phyloP scores from a whole-genome alignment of 257 asterid species.

The Solanum okadae region DNA sequence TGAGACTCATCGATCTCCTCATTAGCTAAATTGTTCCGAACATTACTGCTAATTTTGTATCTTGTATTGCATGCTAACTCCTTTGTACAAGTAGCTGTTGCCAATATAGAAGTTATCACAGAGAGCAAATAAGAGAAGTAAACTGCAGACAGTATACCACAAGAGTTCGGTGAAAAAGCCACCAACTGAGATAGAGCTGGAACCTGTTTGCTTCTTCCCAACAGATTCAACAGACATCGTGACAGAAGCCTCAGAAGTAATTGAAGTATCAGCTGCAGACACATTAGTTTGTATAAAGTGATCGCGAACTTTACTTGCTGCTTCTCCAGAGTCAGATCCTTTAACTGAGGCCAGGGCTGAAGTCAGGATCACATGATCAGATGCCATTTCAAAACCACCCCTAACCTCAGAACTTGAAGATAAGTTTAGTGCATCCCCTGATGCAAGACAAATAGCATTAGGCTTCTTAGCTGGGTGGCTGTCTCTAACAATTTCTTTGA shows the following conservation, averaged over 20 bases:
- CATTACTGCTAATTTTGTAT: background rate
- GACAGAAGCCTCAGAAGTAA: constrained; percentile 7
- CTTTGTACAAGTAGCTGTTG: background rate
- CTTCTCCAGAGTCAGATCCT: constrained; percentile 11
- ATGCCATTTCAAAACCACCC: constrained; percentile 9
- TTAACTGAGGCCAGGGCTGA: constrained; percentile 5
- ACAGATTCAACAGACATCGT: constrained; percentile 10
- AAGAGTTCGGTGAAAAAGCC: constrained; percentile 11
- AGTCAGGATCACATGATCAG: background rate
- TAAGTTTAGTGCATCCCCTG: constrained; percentile 12
- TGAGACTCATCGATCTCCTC: constrained; percentile 3
- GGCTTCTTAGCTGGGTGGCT: constrained; percentile 8
- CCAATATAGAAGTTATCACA: background rate
- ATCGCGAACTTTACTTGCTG: background rate
- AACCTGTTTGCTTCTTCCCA: constrained; percentile 16
- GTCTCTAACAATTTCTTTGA: constrained; percentile 32
- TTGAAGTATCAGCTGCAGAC: constrained; percentile 1
- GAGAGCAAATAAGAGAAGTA: background rate
- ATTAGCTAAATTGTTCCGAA: background rate
- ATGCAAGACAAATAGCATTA: background rate
- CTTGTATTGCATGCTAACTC: constrained; percentile 7
- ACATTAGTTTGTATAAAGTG: background rate
- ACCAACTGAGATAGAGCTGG: constrained; percentile 8
- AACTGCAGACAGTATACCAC: constrained; percentile 15
- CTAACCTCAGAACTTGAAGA: constrained; percentile 9